A percentile compares a stretch with the other conserved stretches of the same genome.
Conservation (phyloP, 441 rosid species). For the Geranium incanum region DNA sequence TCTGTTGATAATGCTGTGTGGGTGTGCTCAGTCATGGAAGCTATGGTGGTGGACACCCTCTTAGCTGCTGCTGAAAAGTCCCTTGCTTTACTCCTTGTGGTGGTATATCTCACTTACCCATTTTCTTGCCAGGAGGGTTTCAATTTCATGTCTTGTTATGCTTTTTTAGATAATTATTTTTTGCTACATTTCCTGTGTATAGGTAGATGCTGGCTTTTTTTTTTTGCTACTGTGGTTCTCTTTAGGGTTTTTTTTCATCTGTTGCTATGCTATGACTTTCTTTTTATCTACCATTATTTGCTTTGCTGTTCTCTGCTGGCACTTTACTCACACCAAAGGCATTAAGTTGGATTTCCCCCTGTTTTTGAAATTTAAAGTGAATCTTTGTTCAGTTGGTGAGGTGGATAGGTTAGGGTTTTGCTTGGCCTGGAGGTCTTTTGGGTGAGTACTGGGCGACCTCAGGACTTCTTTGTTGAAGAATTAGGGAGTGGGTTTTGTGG, state of each 20-base stretch:
- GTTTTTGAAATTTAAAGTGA: neutral
- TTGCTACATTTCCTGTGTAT: neutral
- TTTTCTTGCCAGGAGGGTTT: neutral
- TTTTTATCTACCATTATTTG: neutral
- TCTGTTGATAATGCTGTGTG: neutral
- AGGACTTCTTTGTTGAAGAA: neutral
- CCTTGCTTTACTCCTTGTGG: neutral
- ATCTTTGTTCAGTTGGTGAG: neutral
- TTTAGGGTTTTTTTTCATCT: neutral
- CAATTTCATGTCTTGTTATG: neutral
- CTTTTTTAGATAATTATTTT: neutral
- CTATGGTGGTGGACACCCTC: constrained; percentile 8
- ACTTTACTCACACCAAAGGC: neutral
- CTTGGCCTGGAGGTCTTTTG: neutral
- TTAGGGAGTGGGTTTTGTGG: constrained; percentile 1
- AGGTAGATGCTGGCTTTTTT: neutral
- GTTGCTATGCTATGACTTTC: neutral
- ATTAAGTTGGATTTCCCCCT: neutral
- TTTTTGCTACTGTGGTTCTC: neutral
- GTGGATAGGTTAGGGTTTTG: neutral
- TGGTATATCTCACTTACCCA: neutral
- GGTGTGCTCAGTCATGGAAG: neutral
- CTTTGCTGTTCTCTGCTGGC: neutral
- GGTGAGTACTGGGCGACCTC: neutral
- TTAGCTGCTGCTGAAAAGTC: constrained; percentile 9